Evolutionary conservation across 257 asterid genomes (phyloP), one percentile per base, ranked within the genome.

Genomic region (Salvia splendens): DNA sequence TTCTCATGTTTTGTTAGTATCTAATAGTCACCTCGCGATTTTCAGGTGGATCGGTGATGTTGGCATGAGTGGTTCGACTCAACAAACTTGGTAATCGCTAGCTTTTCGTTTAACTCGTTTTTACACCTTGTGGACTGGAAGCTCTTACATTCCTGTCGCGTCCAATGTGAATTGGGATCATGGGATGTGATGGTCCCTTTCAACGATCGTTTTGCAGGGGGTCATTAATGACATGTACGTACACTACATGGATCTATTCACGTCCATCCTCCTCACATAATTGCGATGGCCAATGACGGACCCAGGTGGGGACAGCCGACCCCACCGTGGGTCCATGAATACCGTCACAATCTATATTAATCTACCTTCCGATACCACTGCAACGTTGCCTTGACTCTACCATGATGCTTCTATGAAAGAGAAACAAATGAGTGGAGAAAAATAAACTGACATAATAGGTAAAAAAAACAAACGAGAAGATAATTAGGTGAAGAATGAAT

Each of bases 201-300:
- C 56, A 57, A 24, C 64, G 61, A 61, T 75, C 45, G n/a, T 51
- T 68, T 58, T 70, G 67, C 79, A 92, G 98, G 99, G 99, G 97
- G 61, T 90, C 38, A 81, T 90, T 42, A 93, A 93, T 46, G 99
- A 93, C 77, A 88, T 95, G 24, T 0, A 1, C 24, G 1, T 20
- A 12, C 90, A 93, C 78, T 90, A 88, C 82, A 93, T 86, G 96
- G 99, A 93, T 76, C 81, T 93, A 81, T 93, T 55, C 95, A 90
- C 12, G 73, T 85, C 28, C 94, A 93, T 62, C 96, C 97, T 61
- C 99, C 97, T 4, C 94, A 93, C 80, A 78, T 87, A 85, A 90
- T 90, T 65, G 82, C 96, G 53, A 76, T 93, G 48, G 97, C 97
- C 15, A 20, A 20, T 1, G 24, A 20, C 1, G 24, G 24, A 20